Conservation (phyloP, 352 stramenopile species). For the Phytophthora kernoviae region DNA sequence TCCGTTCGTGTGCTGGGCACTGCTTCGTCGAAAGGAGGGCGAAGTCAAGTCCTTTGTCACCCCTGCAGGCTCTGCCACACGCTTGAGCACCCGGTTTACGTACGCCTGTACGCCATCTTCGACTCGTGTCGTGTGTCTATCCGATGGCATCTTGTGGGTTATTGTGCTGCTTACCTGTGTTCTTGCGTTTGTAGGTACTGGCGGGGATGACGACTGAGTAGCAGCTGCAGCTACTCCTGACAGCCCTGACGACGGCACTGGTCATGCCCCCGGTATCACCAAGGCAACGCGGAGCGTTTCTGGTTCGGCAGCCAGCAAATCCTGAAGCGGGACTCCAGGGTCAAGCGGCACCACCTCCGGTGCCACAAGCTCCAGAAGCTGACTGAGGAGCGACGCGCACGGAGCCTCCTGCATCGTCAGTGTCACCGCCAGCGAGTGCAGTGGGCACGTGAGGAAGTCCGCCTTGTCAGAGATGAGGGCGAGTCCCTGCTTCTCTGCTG, state of each 20-base stretch:
- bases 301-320: slow-evolving; percentile 20
- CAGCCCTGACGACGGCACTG: no score
- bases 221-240: no score
- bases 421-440: slow-evolving; percentile 16
- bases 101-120: slow-evolving; percentile 21
- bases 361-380: slow-evolving; percentile 6
- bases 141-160: no score
- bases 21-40: slow-evolving; percentile 32
- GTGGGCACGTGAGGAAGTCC: slow-evolving; percentile 18
- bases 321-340: slow-evolving; percentile 13
- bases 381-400: slow-evolving; percentile 1
- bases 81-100: slow-evolving; percentile 32
- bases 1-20: slow-evolving; percentile 29
- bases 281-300: no score
- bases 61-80: slow-evolving; percentile 2
- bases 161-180: background rate
- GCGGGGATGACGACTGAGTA: no score
- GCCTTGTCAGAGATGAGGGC: slow-evolving; percentile 25
- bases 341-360: slow-evolving; percentile 24
- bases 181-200: no score
- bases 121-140: background rate
- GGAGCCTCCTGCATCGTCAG: slow-evolving; percentile 18
- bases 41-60: slow-evolving; percentile 18
- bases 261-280: no score
- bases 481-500: slow-evolving; percentile 15